Base-by-base conservation (phyloP, 225 moss, liverwort and hornwort species). In the Straminergon stramineum region DNA sequence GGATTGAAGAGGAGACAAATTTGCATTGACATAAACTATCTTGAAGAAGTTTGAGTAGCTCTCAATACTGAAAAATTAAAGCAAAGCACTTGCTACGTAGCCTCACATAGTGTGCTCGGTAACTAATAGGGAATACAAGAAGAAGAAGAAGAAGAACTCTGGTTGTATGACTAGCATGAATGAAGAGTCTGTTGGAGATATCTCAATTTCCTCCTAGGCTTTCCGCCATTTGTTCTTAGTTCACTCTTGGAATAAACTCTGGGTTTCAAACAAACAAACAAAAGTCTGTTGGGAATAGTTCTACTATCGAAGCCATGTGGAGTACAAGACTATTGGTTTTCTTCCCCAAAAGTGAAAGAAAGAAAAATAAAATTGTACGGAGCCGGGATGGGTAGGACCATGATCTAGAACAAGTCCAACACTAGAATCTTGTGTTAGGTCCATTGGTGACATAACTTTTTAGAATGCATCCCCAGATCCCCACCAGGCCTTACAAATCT, bases 71-170 rank as follows among this genome's bases (percentile, higher is more conserved):
- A 53, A 34, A 23, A 71, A 11, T 32, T 7, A 31, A 52, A 51
- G 30, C 5, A 0, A 0, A 76, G 76, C 2, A 0, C 2, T 2
- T 32, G 28, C 45, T 73, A 43, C 0, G 1, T 15, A 73, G 23
- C 43, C 43, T 71, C 9, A 3, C 5, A 0, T 17, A 73, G 17
- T 45, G 30, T 48, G 48, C 48, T 48, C 48, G 10, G 48, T 48
- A 48, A 48, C 48, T 48, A 48, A 48, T 9, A 48, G 2, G 48
- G 48, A 48, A 48, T 9, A 48, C n/a, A 48, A 9, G 9, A 48
- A 48, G 7, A 48, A 48, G 48, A 48, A 48, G 48, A 48, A 48
- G 48, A 48, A 10, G 9, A 48, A 48, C 48, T 48, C 48, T 48
- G 48, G 48, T 48, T 48, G 48, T 48, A 48, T 48, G 48, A 48